A percentile compares a stretch with the other conserved stretches of the same genome.
phyloP scores from a whole-genome alignment of 23 red algal genomes.

The Cyanidioschyzon merolae region DNA sequence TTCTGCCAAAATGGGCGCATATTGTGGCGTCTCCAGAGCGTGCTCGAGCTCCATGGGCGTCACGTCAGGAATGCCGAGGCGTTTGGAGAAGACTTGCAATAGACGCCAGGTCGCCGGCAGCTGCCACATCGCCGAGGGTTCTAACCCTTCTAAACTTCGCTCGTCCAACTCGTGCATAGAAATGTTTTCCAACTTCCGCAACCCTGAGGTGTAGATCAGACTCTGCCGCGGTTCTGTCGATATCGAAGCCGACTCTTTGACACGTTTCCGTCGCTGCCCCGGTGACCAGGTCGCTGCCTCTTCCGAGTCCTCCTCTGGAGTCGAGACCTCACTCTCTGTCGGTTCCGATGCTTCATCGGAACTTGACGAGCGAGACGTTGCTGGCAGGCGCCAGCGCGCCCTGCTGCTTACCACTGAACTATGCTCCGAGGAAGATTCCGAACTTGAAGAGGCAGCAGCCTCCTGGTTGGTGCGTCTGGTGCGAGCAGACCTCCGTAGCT shows the following conservation, averaged over 20 bases:
- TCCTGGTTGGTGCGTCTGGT: no score
- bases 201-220: background rate
- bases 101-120: constrained; percentile 12
- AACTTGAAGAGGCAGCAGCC: no score
- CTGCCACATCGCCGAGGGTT: background rate
- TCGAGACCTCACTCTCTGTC: background rate
- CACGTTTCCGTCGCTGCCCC: background rate
- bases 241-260: background rate
- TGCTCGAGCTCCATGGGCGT: constrained; percentile 9
- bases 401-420: background rate
- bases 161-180: background rate
- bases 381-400: background rate
- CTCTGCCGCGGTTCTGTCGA: background rate
- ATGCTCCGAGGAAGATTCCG: background rate
- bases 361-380: background rate
- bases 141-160: background rate
- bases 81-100: constrained; percentile 3
- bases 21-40: background rate
- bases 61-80: background rate
- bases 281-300: background rate
- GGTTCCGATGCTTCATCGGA: background rate
- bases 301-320: background rate
- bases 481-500: no score
- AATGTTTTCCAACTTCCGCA: background rate
- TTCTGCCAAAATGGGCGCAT: background rate